phyloP scores from a whole-genome alignment of 2,329 filamentous ascomycete genomes.

The Scytalidium lignicola region DNA sequence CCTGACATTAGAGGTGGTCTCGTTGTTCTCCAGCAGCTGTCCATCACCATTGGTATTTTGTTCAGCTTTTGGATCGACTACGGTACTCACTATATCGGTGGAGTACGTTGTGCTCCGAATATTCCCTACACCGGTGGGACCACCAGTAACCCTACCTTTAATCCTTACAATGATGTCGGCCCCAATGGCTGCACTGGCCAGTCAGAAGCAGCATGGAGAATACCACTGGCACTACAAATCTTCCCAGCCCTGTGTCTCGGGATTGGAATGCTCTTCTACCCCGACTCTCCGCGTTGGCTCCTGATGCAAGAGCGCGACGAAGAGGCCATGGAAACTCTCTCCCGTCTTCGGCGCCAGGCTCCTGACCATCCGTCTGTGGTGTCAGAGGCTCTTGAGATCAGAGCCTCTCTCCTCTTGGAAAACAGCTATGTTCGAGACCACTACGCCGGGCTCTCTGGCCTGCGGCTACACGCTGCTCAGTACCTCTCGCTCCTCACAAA shows the following conservation, averaged over 20 bases:
- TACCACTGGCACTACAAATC: conserved; percentile 52
- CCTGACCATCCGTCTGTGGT: conserved; percentile 45
- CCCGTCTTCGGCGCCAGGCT: conserved; percentile 42
- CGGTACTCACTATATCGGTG: conserved; percentile 23
- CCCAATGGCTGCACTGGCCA: conserved; percentile 17
- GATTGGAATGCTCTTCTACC: conserved; percentile 55
- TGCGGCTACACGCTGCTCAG: conserved; percentile 11
- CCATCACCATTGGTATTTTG: conserved; percentile 25
- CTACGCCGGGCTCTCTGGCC: conserved; percentile 33
- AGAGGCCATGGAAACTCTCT: conserved; percentile 45
- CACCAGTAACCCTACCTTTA: conserved; percentile 8
- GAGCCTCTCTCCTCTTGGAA: conserved; percentile 53
- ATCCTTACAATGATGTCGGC: conserved; percentile 16
- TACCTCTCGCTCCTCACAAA: conserved; percentile 15
- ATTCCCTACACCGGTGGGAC: conserved; percentile 17
- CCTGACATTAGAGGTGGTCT: conserved; percentile 24
- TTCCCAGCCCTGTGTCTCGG: conserved; percentile 48
- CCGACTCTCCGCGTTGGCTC: conserved; percentile 54
- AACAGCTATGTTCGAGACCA: conserved; percentile 44
- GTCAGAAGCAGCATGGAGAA: conserved; percentile 47
- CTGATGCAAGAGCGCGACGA: conserved; percentile 49
- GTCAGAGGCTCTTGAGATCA: conserved; percentile 54
- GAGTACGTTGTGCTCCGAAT: conserved; percentile 15
- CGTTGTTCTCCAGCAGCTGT: conserved; percentile 23
- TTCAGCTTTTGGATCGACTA: conserved; percentile 25